Base-by-base conservation (phyloP, 23 red algal species). In the Agarophyton chilense region DNA sequence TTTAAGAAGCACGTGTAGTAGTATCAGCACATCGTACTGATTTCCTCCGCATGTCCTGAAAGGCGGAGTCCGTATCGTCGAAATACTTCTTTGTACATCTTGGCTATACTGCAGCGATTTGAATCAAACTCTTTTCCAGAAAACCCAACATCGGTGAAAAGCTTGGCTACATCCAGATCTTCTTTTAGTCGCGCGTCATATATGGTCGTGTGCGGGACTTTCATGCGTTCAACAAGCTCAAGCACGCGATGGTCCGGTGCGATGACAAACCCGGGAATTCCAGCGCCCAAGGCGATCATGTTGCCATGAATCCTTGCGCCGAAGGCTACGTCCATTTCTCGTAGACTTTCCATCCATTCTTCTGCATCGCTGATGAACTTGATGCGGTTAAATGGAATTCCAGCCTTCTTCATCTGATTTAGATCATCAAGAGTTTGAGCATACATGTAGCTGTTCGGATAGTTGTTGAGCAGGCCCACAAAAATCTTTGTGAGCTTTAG, bases 361-460 rank as follows among this genome's bases (percentile, higher is more conserved):
- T 83, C 79, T 1, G 61, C 79, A 12, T 61, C 55, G 41, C 79
- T 65, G 56, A 83, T 65, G 8, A 65, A 61, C 61, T 56, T 35
- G 29, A 83, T 47, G 51, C 79, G 79, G 12, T 36, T 32, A 16
- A 83, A 83, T 41, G 79, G 79, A 62, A 83, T 83, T 83, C 57
- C 57, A 52, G 55, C 55, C 54, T 83, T 56, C 35, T 63, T 66
- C 40, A 83, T 61, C 29, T 65, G 55, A 52, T 45, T 58, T 33
- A 65, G 41, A 65, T 83, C 79, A 41, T 83, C 61, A 47, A 65
- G 61, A 4, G 55, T 65, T 49, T 83, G 79, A 10, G 55, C 61
- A 41, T 65, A 83, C 55, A 83, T 65, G 41, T 49, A 32, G 79
- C 79, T 83, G 79, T 83, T 83, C 16, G 79, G 79, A 44, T 83